A percentile compares a stretch with the other conserved stretches of the same genome.
phyloP scores from a whole-genome alignment of 2,329 filamentous ascomycete genomes.

The Colletotrichum orchidophilum region DNA sequence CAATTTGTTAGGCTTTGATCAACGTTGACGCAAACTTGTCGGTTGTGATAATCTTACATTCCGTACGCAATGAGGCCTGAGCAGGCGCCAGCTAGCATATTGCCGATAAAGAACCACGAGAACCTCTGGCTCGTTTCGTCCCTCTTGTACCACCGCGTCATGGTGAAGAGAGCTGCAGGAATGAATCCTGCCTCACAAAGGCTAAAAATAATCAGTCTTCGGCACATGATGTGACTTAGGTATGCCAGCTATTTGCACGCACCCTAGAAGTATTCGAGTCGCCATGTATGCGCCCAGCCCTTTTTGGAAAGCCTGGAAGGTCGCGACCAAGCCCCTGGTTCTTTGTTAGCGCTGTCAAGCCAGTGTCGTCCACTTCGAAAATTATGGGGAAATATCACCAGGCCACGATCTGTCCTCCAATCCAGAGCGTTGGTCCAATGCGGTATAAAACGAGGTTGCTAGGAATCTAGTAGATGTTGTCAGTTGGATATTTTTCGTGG shows the following conservation, averaged over 20 bases:
- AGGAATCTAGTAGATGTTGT: conserved; percentile 45
- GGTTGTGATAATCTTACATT: conserved; percentile 37
- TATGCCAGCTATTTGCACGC: background rate
- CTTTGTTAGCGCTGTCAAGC: conserved; percentile 36
- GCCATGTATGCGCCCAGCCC: conserved; percentile 44
- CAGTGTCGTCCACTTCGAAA: conserved; percentile 34
- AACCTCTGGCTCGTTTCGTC: conserved; percentile 56
- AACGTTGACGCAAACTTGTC: background rate
- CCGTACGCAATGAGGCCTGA: conserved; percentile 54
- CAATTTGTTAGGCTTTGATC: background rate
- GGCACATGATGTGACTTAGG: background rate
- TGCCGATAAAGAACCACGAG: conserved; percentile 55
- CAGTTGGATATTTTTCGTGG: background rate
- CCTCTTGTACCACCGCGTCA: conserved; percentile 58
- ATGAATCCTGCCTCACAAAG: conserved; percentile 53
- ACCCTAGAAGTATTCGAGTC: conserved; percentile 47
- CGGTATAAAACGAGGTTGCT: conserved; percentile 58
- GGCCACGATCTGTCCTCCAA: conserved; percentile 53
- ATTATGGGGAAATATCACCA: conserved; percentile 42
- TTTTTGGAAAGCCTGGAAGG: conserved; percentile 48
- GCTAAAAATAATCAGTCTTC: background rate
- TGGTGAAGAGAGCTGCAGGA: conserved; percentile 56
- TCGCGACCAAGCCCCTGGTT: conserved; percentile 45
- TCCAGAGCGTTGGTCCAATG: conserved; percentile 56
- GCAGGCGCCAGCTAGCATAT: conserved; percentile 50